A percentile compares a stretch with the other conserved stretches of the same genome.
Evolutionary conservation across 1,284 basidiomycete genomes (phyloP).

Genomic region (Baeospora myosura): DNA sequence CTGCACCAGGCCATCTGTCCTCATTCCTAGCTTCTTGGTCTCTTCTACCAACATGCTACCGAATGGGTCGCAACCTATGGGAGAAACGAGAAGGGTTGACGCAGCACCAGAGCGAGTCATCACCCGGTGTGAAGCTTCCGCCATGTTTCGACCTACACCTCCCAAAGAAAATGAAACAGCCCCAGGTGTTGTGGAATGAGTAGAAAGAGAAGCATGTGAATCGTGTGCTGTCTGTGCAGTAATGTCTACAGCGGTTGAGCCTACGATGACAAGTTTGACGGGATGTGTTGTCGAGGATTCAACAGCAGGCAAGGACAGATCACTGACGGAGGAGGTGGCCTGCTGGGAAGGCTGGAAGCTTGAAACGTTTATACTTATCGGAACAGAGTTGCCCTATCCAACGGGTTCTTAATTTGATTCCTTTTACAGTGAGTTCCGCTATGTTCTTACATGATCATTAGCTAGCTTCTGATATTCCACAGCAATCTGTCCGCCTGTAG

Average conservation of each 20-base stretch:
- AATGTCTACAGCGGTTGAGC: conserved; percentile 83
- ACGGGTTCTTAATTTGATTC: too few species aligned
- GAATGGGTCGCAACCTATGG: conserved; percentile 64
- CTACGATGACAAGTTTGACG: conserved; percentile 59
- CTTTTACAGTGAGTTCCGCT: too few species aligned
- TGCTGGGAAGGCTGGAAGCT: too few species aligned
- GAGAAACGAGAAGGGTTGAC: conserved; percentile 50
- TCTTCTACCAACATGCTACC: conserved; percentile 57
- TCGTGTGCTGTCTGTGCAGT: conserved; percentile 42
- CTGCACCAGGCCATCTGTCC: conserved; percentile 63
- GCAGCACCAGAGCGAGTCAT: conserved; percentile 31
- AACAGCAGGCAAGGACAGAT: too few species aligned
- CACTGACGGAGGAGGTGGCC: too few species aligned
- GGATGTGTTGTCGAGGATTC: too few species aligned
- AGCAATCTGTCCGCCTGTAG: conserved; percentile 72
- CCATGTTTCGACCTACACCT: conserved; percentile 92
- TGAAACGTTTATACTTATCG: too few species aligned
- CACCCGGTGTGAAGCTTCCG: conserved; percentile 76
- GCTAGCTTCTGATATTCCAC: conserved; percentile 63
- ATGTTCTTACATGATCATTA: conserved; percentile 28
- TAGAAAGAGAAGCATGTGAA: conserved; percentile 25
- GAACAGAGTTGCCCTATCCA: too few species aligned
- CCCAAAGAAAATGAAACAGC: conserved; percentile 69
- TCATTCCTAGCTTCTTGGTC: conserved; percentile 60
- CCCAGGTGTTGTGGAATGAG: conserved; percentile 78